phyloP scores from a whole-genome alignment of 805 yeast species.

The Dipodascus geniculatus region DNA sequence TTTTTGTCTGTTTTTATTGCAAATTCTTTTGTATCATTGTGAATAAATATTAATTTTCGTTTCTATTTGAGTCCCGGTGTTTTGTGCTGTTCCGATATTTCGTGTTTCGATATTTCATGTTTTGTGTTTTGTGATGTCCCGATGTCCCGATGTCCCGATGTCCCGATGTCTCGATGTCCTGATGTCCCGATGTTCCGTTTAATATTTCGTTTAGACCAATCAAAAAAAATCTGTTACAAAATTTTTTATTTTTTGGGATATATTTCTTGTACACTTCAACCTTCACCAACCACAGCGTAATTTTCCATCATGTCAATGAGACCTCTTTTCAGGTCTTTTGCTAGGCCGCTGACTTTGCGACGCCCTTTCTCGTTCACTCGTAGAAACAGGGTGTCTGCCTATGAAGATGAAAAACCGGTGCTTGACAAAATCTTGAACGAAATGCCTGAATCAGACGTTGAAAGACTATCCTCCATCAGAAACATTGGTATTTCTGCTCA shows the following conservation, averaged over 20 bases:
- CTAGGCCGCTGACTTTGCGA: neutral
- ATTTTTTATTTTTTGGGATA: no score
- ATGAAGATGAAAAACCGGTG: constrained; percentile 16
- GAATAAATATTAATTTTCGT: neutral
- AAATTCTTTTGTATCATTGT: neutral
- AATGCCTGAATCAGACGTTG: constrained; percentile 23
- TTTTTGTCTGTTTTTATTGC: neutral
- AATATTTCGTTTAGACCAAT: neutral
- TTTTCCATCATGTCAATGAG: neutral
- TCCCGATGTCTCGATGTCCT: no score
- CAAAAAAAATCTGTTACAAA: neutral
- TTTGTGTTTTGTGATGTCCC: neutral
- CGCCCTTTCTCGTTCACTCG: neutral
- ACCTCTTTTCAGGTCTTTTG: neutral
- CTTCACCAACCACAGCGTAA: neutral
- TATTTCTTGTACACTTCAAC: no score
- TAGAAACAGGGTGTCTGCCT: constrained; percentile 4
- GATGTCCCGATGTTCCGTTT: no score
- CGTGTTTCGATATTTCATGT: no score
- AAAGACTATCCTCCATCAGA: constrained; percentile 51
- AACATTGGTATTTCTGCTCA: constrained; percentile 98
- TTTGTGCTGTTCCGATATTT: neutral
- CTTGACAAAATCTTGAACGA: constrained; percentile 18
- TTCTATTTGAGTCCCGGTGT: neutral
- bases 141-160: no score